Evolutionary conservation across 306 rosid genomes (phyloP).

Genomic region (Pachyrhizus erosus): DNA sequence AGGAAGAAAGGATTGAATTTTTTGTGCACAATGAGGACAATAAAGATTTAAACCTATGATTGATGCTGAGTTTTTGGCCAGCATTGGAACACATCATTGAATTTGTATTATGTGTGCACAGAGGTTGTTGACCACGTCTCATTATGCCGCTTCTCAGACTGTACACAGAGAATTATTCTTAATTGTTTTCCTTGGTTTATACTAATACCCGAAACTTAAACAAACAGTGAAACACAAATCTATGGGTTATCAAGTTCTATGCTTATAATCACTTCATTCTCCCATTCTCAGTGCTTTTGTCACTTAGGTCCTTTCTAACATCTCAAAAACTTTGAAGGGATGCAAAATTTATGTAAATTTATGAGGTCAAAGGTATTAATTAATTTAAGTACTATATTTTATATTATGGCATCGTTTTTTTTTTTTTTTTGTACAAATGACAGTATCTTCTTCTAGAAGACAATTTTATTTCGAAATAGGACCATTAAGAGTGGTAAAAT

Average conservation of each 20-base stretch:
- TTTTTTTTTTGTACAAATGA: too few species aligned
- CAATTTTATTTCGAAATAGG: too few species aligned
- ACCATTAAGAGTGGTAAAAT: too few species aligned
- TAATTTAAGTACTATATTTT: too few species aligned
- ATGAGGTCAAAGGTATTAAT: background rate
- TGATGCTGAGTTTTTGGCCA: background rate
- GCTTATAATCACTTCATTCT: too few species aligned
- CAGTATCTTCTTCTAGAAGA: too few species aligned
- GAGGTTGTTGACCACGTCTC: background rate
- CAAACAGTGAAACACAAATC: background rate
- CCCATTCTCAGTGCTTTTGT: too few species aligned
- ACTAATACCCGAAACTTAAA: background rate
- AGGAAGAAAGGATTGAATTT: background rate
- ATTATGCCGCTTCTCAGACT: background rate
- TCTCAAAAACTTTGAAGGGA: background rate
- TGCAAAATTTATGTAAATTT: background rate
- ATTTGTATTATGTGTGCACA: background rate
- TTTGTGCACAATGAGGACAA: background rate
- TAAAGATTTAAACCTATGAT: too few species aligned
- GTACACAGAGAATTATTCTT: background rate
- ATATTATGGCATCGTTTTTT: too few species aligned
- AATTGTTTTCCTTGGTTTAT: slow-evolving; percentile 2
- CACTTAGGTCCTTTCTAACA: background rate
- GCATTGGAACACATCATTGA: background rate
- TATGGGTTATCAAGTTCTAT: background rate